Base-by-base conservation (phyloP, 2,329 filamentous ascomycete genomes). In the Colletotrichum falcatum region DNA sequence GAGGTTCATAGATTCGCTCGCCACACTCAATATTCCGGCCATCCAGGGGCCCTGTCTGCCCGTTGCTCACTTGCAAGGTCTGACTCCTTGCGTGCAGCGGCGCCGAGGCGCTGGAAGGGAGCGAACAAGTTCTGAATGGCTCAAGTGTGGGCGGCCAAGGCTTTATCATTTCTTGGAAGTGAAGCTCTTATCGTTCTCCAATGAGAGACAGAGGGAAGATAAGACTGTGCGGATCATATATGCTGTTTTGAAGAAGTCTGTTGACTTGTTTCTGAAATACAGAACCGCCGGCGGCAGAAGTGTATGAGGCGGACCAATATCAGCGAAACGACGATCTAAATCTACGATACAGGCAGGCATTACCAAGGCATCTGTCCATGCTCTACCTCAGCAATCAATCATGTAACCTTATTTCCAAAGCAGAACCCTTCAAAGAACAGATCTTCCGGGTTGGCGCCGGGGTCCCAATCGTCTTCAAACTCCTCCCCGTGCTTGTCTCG, bases 141-240 rank as follows among this genome's bases (percentile, higher is more conserved):
- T 35, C 8, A 6, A 3, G 26, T 18, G 16, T 2, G 54, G 54
- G 37, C 1, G n/a, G 67, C 70, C 67, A 71, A 72, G 70, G 37
- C 35, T 48, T 63, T 62, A 48, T 37, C 48, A 60, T 14, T 63
- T 66, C 62, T 66, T 70, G 61, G 61, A 60, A 48, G 61, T 66
- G 37, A 59, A 56, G 2, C 16, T 55, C 14, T 72, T 72, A 72
- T 71, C 70, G 54, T 18, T 11, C 46, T 44, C 67, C 70, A 71
- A 72, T 71, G 49, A 67, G n/a, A 16, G 30, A 39, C 8, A 1
- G 11, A 49, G 26, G 2, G 9, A 48, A 67, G 51, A 63, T 62
- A 56, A 62, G 58, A 8, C 23, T 55, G 35, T 35, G n/a, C 37
- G 26, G 8, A 37, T 11, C 44, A 18, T 4, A 16, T 16, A 39